A percentile compares a stretch with the other conserved stretches of the same genome.
Evolutionary conservation across 495 filamentous ascomycete species (phyloP).

Genomic region (Tuber umbilicatum): DNA sequence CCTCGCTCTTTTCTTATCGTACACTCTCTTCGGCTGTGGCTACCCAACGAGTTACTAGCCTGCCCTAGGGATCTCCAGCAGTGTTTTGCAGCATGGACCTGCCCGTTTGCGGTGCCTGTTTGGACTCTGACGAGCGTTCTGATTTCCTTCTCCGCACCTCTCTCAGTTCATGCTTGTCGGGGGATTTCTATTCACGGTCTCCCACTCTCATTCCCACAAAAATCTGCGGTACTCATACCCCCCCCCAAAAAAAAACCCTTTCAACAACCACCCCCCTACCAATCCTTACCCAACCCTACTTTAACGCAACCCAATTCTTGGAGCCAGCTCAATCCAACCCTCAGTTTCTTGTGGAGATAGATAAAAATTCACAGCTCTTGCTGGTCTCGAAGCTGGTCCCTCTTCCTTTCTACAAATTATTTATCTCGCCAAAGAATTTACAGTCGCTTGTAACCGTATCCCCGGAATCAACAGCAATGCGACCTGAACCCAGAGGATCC

Average conservation of each 20-base stretch:
- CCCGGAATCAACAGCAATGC: conserved; percentile 29
- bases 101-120: conserved; percentile 31
- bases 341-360: conserved; percentile 11
- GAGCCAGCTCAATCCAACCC: conserved; percentile 17
- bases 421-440: conserved; percentile 6
- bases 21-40: neutral
- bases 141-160: conserved; percentile 31
- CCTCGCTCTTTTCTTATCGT: neutral
- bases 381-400: conserved; percentile 15
- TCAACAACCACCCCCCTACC: conserved; percentile 19
- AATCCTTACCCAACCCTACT: conserved; percentile 27
- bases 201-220: conserved; percentile 14
- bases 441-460: conserved; percentile 19
- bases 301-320: conserved; percentile 25
- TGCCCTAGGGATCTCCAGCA: neutral
- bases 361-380: conserved; percentile 16
- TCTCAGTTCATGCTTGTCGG: conserved; percentile 35
- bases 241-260: neutral
- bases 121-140: conserved; percentile 29
- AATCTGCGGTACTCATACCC: neutral
- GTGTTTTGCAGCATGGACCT: conserved; percentile 33
- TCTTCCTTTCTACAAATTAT: conserved; percentile 11
- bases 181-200: conserved; percentile 30
- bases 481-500: conserved; percentile 26
- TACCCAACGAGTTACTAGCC: conserved; percentile 4